Percentiles rank a stretch among this genome's conserved stretches.
Evolutionary conservation across 768 basidiomycete genomes (phyloP).

Genomic region (Tylopilus cervinicoccineus): DNA sequence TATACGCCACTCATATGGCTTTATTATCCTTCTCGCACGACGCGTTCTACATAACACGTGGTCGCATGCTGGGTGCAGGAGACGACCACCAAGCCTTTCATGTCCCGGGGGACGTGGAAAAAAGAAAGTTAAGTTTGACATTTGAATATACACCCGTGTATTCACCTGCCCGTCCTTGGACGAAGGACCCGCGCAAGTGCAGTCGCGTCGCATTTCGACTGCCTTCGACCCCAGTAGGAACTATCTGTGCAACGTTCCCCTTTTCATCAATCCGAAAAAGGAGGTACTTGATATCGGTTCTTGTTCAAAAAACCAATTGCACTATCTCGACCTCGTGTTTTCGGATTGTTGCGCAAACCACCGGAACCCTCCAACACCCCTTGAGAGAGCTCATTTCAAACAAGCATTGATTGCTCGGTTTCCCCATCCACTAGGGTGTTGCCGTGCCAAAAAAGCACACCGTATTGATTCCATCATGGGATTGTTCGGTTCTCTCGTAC

Average conservation of each 20-base stretch:
- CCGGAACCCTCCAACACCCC: too few species aligned
- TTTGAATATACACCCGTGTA: neutral
- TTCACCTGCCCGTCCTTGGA: neutral
- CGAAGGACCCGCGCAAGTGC: neutral
- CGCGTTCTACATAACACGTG: neutral
- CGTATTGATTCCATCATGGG: constrained; percentile 1
- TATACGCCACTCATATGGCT: neutral
- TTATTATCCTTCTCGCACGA: neutral
- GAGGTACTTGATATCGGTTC: neutral
- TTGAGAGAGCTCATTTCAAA: constrained; percentile 1
- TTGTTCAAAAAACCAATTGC: constrained; percentile 5
- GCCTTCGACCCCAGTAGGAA: neutral
- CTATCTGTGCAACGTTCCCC: neutral
- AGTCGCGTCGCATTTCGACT: neutral
- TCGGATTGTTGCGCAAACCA: constrained; percentile 4
- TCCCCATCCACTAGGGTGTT: neutral
- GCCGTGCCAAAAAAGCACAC: constrained; percentile 1
- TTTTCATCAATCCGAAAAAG: too few species aligned
- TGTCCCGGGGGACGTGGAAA: neutral
- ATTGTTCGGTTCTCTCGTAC: neutral
- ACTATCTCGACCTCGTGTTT: constrained; percentile 10
- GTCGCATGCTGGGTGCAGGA: neutral
- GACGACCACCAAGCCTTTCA: neutral
- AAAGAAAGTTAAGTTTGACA: constrained; percentile 1
- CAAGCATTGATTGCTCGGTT: neutral